Conservation (phyloP, 148 eudicot genomes). For the Amaranthus cruentus region DNA sequence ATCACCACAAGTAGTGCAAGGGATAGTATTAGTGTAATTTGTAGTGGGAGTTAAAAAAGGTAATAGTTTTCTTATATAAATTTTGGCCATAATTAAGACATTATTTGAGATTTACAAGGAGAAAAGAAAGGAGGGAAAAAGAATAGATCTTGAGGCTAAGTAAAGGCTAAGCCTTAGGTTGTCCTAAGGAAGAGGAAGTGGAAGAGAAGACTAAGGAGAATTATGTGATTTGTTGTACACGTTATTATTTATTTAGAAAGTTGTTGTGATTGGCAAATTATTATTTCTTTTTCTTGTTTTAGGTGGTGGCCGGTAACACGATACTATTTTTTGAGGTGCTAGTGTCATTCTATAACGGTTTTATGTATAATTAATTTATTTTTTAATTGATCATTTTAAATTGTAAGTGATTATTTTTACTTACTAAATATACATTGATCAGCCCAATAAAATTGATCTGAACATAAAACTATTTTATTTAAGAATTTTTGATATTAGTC, state of each 20-base stretch:
- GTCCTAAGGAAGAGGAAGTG: constrained; percentile 18
- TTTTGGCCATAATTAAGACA: constrained; percentile 16
- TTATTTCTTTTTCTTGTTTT: constrained; percentile 21
- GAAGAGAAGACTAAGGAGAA: background rate
- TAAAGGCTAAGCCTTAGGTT: constrained; percentile 2
- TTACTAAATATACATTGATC: no score
- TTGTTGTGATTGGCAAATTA: constrained; percentile 15
- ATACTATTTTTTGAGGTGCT: constrained; percentile 20
- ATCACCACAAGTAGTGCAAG: constrained; percentile 24
- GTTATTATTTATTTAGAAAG: constrained; percentile 5
- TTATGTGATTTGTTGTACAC: constrained; percentile 16
- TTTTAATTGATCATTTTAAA: no score
- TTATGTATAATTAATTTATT: no score
- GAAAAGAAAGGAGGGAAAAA: background rate
- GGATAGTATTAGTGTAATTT: constrained; percentile 25
- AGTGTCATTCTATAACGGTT: background rate
- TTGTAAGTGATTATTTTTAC: no score
- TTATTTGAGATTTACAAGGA: background rate
- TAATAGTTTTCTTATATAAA: constrained; percentile 37
- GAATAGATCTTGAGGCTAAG: background rate
- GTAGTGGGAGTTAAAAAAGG: constrained; percentile 9
- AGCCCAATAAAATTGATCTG: no score
- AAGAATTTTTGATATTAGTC: no score
- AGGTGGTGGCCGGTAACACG: constrained; percentile 19
- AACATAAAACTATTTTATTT: no score